phyloP scores from a whole-genome alignment of 2,329 filamentous ascomycete species.

The Tricladium varicosporioides region DNA sequence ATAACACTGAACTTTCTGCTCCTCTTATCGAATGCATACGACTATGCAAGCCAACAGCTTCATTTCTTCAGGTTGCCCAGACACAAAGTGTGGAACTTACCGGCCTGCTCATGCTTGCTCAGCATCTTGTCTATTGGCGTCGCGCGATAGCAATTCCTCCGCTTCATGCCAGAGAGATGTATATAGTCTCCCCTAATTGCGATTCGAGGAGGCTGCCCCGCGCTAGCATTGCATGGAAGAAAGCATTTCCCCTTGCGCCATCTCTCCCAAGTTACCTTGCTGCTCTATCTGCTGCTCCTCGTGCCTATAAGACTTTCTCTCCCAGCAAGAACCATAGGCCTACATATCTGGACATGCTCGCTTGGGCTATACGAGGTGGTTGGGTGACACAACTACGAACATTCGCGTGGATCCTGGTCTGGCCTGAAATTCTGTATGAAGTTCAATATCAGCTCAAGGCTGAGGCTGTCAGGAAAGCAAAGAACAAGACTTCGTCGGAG shows the following conservation, averaged over 20 bases:
- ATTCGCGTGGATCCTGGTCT: slow-evolving; percentile 84
- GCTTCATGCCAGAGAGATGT: slow-evolving; percentile 83
- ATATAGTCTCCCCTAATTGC: slow-evolving; percentile 88
- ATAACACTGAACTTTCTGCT: slow-evolving; percentile 71
- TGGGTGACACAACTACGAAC: slow-evolving; percentile 94
- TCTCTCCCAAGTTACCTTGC: slow-evolving; percentile 85
- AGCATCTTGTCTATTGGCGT: slow-evolving; percentile 95
- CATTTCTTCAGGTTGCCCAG: slow-evolving; percentile 69
- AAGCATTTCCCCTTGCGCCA: slow-evolving; percentile 79
- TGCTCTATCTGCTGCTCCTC: slow-evolving; percentile 74
- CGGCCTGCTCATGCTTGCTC: slow-evolving; percentile 83
- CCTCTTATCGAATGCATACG: slow-evolving; percentile 81
- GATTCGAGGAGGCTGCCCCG: slow-evolving; percentile 69
- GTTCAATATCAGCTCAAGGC: slow-evolving; percentile 71
- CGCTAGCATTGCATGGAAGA: slow-evolving; percentile 70
- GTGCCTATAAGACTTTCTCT: slow-evolving; percentile 79
- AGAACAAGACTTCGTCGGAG: slow-evolving; percentile 30
- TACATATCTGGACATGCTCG: slow-evolving; percentile 85
- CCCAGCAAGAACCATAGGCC: slow-evolving; percentile 85
- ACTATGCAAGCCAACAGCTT: slow-evolving; percentile 66
- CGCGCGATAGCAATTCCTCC: slow-evolving; percentile 89
- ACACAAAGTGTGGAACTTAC: slow-evolving; percentile 70
- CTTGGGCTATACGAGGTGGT: slow-evolving; percentile 87
- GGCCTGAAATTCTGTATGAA: slow-evolving; percentile 77
- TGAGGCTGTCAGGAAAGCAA: slow-evolving; percentile 41